Base-by-base conservation (phyloP, 768 basidiomycete species). In the Lyophyllum shimeji region DNA sequence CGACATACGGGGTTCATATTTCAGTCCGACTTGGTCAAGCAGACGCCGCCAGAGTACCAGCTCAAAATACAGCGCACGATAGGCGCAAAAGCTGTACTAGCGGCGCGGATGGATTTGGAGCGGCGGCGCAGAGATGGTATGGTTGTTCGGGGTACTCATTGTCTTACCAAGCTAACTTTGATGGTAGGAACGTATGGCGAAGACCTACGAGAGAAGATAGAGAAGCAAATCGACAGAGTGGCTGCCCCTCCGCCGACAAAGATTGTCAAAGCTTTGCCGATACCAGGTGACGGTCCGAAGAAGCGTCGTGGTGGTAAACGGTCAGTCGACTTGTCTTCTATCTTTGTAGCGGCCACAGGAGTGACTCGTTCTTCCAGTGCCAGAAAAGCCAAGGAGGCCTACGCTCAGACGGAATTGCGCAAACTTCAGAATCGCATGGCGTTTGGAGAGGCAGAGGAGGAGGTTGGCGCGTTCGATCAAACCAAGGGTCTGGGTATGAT, bases 401-500 rank as follows among this genome's bases (percentile, higher is more conserved):
- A 95, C 66, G 95, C 94, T 4, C 91, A 94, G 72, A 98, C 97
- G 1, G 97, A 99, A 69, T 77, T 99, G 44, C 87, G 95, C 59
- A 98, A 98, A 73, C 78, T 97, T 60, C 96, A 98, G 74, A 99
- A 99, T 70, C 85, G 97, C 46, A 90, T 98, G 90, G 85, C 79
- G 53, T 98, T 99, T 64, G 97, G 96, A 40, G 88, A 96, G 71
- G 89, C 88, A 1, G 97, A 98, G 67, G 89, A 95, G 65, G 97
- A 99, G 70, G 90, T 95, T 43, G 96, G 95, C 17, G 92, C 95
- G 29, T 95, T 93, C 63, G 97, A 97, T 74, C 87, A 98, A 76
- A 95, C 95, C n/a, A 92, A 93, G 76, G 97, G 97, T 5, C 71
- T 98, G 68, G 97, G 97, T 58, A 98, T 99, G 95, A 92, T 98